These are phyloP conservation scores for Akanthomyces muscarius DNA, from an alignment of 2,329 filamentous ascomycete species.

Conservation along the genomic window DNA sequence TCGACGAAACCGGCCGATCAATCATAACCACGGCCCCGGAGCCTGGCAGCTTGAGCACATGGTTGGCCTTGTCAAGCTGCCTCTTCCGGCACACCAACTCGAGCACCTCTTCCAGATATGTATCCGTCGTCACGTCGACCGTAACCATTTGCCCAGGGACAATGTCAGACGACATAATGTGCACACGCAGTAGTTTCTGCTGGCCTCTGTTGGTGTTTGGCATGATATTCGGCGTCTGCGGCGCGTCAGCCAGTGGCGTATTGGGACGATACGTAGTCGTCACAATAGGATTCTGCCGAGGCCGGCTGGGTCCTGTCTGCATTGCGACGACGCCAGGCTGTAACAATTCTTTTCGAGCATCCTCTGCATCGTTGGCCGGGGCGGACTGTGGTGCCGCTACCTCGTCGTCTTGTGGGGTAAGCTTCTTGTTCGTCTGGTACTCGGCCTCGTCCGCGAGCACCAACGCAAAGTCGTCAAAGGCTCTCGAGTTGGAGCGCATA, in stretches of 20 bases:
- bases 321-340: conserved; percentile 31
- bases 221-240: conserved; percentile 43
- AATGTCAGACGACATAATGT: conserved; percentile 65
- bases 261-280: conserved; percentile 57
- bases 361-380: conserved; percentile 20
- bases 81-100: conserved; percentile 74
- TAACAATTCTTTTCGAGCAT: conserved; percentile 24
- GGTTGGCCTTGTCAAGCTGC: conserved; percentile 72
- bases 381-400: conserved; percentile 33
- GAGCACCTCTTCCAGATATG: conserved; percentile 76
- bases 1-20: conserved; percentile 74
- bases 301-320: conserved; percentile 29
- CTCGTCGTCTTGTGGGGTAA: conserved; percentile 63
- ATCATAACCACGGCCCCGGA: conserved; percentile 71
- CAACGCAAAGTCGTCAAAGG: conserved; percentile 78
- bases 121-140: conserved; percentile 74
- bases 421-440: conserved; percentile 63
- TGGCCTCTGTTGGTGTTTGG: conserved; percentile 53
- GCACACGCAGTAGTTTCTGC: conserved; percentile 66
- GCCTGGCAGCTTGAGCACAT: conserved; percentile 72
- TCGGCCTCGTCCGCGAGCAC: conserved; percentile 67
- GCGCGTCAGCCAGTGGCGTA: conserved; percentile 52
- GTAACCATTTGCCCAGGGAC: conserved; percentile 70
- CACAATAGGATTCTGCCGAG: conserved; percentile 55
- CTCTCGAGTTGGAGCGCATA: conserved; percentile 65